Conservation (phyloP, 2,329 filamentous ascomycete species). For the Diplocarpon mali region DNA sequence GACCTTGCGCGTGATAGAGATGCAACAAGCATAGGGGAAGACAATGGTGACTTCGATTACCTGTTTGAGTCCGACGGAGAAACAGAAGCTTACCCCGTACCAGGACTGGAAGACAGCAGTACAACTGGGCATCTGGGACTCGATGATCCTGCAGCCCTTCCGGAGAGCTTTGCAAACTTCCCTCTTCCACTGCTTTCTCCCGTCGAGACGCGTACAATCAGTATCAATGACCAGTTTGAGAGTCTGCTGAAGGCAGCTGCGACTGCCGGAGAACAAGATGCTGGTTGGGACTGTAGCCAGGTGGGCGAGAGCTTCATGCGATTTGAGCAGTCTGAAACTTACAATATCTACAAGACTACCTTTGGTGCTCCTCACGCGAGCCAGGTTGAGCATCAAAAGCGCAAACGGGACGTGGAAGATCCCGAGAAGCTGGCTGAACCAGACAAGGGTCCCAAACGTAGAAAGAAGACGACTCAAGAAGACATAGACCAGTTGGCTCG, state of each 20-base stretch:
- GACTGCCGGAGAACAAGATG: slow-evolving; percentile 13
- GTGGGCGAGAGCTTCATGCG: background rate
- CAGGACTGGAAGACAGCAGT: slow-evolving; percentile 11
- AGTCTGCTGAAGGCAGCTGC: slow-evolving; percentile 22
- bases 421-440: background rate
- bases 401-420: background rate
- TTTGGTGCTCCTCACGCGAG: background rate
- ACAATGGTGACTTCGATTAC: slow-evolving; percentile 11
- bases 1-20: background rate
- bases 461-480: slow-evolving; percentile 4
- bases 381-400: slow-evolving; percentile 5
- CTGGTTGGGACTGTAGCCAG: slow-evolving; percentile 4
- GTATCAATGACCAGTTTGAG: slow-evolving; percentile 15
- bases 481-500: slow-evolving; percentile 14
- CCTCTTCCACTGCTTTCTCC: slow-evolving; percentile 5
- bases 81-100: slow-evolving; percentile 11
- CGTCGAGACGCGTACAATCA: background rate
- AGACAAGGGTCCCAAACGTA: background rate
- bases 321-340: background rate
- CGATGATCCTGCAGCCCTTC: slow-evolving; percentile 19
- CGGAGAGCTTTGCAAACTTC: slow-evolving; percentile 21
- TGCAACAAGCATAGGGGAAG: background rate
- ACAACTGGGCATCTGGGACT: slow-evolving; percentile 5
- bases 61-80: slow-evolving; percentile 3
- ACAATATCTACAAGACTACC: slow-evolving; percentile 2